Conservation (phyloP, 192 early-diverging fungal species). For the Chytriomyces sp. region DNA sequence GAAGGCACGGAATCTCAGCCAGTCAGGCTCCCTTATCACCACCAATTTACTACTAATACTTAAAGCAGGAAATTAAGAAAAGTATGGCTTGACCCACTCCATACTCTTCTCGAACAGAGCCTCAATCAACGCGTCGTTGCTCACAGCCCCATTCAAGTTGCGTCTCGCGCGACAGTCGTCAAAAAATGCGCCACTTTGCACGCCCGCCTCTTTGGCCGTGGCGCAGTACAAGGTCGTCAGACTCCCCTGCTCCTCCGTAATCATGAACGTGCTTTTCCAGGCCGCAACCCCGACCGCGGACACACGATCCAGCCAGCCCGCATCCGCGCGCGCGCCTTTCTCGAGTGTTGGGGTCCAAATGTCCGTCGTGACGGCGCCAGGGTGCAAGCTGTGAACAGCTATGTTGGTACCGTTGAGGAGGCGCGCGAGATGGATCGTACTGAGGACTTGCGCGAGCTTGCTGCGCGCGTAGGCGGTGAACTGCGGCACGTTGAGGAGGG, state of each 20-base stretch:
- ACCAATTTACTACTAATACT: too few species aligned
- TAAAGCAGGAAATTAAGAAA: too few species aligned
- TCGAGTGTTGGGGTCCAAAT: neutral
- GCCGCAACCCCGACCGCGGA: neutral
- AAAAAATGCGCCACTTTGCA: neutral
- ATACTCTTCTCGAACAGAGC: neutral
- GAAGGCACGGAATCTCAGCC: too few species aligned
- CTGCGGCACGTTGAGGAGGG: too few species aligned
- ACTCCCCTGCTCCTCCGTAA: constrained; percentile 17
- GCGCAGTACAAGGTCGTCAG: constrained; percentile 27
- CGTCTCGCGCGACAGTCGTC: neutral
- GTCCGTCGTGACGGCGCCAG: neutral
- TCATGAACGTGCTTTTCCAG: neutral
- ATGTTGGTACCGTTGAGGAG: neutral
- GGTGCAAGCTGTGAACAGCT: neutral
- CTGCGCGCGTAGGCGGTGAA: neutral
- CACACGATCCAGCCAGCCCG: too few species aligned
- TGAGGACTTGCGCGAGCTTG: neutral
- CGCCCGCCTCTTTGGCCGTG: constrained; percentile 6
- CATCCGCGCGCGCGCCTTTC: too few species aligned
- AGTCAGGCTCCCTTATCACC: too few species aligned
- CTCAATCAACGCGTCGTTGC: neutral
- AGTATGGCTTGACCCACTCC: constrained; percentile 2
- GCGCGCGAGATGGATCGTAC: neutral
- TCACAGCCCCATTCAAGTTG: neutral